These are phyloP conservation scores for Carnegiea gigantea DNA, from an alignment of 179 eudicot genomes.

Conservation along the genomic window DNA sequence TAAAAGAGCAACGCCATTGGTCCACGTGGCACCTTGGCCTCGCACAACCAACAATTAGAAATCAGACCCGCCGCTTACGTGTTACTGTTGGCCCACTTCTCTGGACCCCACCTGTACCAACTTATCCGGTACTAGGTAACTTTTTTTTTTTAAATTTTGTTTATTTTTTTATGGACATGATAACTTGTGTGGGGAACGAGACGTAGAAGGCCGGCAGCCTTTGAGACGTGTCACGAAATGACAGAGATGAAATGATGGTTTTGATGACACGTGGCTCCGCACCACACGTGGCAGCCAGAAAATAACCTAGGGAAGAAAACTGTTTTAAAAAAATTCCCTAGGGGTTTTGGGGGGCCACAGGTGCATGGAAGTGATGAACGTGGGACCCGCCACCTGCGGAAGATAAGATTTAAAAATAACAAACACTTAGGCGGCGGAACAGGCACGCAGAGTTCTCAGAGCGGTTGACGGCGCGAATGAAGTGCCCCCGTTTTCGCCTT, in stretches of 20 bases:
- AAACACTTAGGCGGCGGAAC: neutral
- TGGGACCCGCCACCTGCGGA: slow-evolving; percentile 1
- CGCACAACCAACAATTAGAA: neutral
- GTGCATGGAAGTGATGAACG: neutral
- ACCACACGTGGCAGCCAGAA: neutral
- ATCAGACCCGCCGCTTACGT: slow-evolving; percentile 20
- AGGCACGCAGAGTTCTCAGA: neutral
- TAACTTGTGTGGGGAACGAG: neutral
- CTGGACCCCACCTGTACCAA: neutral
- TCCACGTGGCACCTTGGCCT: slow-evolving; percentile 24
- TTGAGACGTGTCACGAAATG: neutral
- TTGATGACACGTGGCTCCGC: neutral
- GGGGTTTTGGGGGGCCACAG: neutral
- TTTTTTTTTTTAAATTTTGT: neutral
- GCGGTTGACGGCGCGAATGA: neutral
- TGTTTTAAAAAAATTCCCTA: neutral
- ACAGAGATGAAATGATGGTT: neutral
- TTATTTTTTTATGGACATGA: neutral
- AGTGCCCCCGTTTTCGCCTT: too few relatives aligned
- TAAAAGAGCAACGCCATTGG: slow-evolving; percentile 24
- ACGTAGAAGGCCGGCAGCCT: neutral
- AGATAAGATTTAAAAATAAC: neutral
- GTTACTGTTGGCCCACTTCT: slow-evolving; percentile 8
- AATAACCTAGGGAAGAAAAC: neutral
- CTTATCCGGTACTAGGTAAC: slow-evolving; percentile 1